Evolutionary conservation across 768 basidiomycete genomes (phyloP).

Genomic region (Leccinum barrowsii): DNA sequence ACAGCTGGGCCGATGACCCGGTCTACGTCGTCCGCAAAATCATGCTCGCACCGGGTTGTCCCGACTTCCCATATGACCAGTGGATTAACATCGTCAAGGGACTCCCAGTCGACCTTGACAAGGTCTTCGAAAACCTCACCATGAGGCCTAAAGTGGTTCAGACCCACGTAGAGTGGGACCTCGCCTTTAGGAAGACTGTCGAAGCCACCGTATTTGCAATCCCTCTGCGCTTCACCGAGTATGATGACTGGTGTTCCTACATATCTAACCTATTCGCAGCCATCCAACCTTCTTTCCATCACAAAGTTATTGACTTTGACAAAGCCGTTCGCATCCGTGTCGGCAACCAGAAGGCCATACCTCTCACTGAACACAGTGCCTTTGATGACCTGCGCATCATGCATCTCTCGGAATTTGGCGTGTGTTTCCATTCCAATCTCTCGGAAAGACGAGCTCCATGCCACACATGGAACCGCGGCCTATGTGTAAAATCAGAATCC

Average conservation of each 20-base stretch:
- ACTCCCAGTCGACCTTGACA: background rate
- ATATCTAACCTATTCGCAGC: background rate
- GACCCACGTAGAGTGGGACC: background rate
- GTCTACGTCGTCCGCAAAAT: background rate
- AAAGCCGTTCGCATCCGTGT: background rate
- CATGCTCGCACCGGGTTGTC: background rate
- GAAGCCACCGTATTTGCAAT: background rate
- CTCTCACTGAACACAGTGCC: background rate
- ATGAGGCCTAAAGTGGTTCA: background rate
- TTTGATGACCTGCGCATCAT: background rate
- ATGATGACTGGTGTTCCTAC: background rate
- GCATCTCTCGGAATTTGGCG: background rate
- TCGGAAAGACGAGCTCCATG: background rate
- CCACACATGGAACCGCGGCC: background rate
- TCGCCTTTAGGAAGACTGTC: background rate
- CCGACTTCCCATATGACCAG: background rate
- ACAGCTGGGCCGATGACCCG: background rate
- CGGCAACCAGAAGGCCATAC: background rate
- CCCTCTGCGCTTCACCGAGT: background rate
- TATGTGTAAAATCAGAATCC: background rate
- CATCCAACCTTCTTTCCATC: background rate
- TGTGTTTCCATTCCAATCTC: background rate
- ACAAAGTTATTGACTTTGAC: background rate
- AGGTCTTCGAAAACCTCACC: background rate
- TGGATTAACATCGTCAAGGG: background rate